phyloP scores from a whole-genome alignment of 2,329 filamentous ascomycete species.

The Thermoascus crustaceus region DNA sequence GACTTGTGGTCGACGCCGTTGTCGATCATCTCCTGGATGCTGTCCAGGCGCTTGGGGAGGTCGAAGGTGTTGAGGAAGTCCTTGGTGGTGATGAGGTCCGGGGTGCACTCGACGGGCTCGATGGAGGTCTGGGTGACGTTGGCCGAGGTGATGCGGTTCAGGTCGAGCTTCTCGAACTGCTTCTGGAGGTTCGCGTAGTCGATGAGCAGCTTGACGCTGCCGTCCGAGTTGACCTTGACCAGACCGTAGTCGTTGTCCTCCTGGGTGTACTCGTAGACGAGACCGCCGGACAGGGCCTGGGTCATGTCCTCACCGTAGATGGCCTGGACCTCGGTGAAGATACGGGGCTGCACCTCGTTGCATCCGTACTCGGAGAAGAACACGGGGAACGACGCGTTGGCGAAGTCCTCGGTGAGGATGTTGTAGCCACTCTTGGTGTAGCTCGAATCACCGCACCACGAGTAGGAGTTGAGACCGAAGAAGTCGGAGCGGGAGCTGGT shows the following conservation, averaged over 20 bases:
- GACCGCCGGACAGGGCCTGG: slow-evolving; percentile 49
- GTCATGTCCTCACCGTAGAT: slow-evolving; percentile 56
- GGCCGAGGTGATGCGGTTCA: slow-evolving; percentile 55
- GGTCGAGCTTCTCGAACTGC: slow-evolving; percentile 69
- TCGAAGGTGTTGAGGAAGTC: slow-evolving; percentile 74
- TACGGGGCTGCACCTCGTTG: slow-evolving; percentile 49
- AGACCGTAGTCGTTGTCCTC: slow-evolving; percentile 47
- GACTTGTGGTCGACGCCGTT: slow-evolving; percentile 60
- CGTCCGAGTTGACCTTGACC: slow-evolving; percentile 52
- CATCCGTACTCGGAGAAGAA: slow-evolving; percentile 63
- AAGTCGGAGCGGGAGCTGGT: slow-evolving; percentile 53
- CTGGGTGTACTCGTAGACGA: slow-evolving; percentile 45
- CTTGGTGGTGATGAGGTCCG: slow-evolving; percentile 55
- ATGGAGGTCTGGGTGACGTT: slow-evolving; percentile 50
- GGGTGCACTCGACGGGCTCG: slow-evolving; percentile 55
- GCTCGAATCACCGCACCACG: slow-evolving; percentile 56
- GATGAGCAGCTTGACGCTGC: slow-evolving; percentile 48
- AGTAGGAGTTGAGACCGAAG: slow-evolving; percentile 61
- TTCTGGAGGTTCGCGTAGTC: slow-evolving; percentile 68
- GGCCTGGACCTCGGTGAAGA: slow-evolving; percentile 53
- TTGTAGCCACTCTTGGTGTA: slow-evolving; percentile 50
- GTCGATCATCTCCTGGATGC: slow-evolving; percentile 63
- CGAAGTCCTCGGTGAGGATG: slow-evolving; percentile 50
- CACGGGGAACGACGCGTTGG: slow-evolving; percentile 50
- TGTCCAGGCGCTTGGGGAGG: slow-evolving; percentile 60